Evolutionary conservation across 768 basidiomycete species (phyloP).

Genomic region (Fistulinella prunicolor): DNA sequence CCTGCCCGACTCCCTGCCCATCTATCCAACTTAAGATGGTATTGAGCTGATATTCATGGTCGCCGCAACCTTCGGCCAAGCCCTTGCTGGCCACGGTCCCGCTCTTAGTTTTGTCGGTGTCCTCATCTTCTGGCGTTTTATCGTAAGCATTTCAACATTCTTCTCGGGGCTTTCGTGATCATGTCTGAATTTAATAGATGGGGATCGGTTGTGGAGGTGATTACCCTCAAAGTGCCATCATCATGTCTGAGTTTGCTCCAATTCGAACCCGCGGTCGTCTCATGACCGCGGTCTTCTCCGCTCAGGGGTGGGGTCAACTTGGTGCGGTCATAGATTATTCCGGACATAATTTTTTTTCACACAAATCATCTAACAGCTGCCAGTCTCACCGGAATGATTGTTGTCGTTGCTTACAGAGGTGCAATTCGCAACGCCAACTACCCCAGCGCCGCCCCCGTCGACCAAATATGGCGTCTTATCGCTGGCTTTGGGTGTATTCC

Average conservation of each 20-base stretch:
- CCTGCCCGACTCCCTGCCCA: not conserved
- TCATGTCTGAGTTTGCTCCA: conserved; percentile 86
- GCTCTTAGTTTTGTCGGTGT: conserved; percentile 67
- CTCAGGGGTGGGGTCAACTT: conserved; percentile 90
- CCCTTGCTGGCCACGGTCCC: conserved; percentile 60
- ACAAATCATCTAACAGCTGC: conserved; percentile 42
- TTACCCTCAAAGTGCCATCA: conserved; percentile 78
- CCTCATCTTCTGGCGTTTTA: conserved; percentile 79
- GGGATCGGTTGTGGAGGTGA: conserved; percentile 87
- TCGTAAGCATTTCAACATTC: conserved; percentile 37
- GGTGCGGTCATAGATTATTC: conserved; percentile 36
- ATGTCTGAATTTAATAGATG: conserved; percentile 39
- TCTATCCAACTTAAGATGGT: conserved; percentile 36
- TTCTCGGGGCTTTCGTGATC: not conserved
- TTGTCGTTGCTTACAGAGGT: conserved; percentile 61
- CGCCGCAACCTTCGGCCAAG: conserved; percentile 73
- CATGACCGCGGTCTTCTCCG: conserved; percentile 84
- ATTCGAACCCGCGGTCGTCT: conserved; percentile 75
- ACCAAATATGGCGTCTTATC: conserved; percentile 80
- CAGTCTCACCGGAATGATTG: conserved; percentile 61
- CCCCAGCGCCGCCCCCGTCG: conserved; percentile 50
- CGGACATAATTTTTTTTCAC: not conserved
- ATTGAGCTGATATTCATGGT: conserved; percentile 71
- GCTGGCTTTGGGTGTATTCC: conserved; percentile 86
- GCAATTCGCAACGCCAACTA: conserved; percentile 43